A percentile compares a stretch with the other conserved stretches of the same genome.
These are phyloP conservation scores for Fusarium chlamydosporum DNA, from an alignment of 2,329 filamentous ascomycete species.

Conservation along the genomic window DNA sequence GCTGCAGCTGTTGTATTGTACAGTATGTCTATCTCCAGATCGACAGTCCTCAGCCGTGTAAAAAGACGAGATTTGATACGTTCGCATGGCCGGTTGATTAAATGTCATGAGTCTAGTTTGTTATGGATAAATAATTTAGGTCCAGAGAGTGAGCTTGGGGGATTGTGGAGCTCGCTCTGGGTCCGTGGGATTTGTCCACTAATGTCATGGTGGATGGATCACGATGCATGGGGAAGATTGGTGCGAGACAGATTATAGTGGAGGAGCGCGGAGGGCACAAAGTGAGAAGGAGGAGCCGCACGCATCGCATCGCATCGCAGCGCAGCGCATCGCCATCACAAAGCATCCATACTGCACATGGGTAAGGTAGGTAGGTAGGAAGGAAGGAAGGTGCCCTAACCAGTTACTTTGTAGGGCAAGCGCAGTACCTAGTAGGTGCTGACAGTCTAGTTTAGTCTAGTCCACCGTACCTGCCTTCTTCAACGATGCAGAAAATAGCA, in stretches of 20 bases:
- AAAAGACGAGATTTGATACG: slow-evolving; percentile 22
- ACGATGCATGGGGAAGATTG: slow-evolving; percentile 43
- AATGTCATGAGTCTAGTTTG: slow-evolving; percentile 15
- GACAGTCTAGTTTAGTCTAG: neutral
- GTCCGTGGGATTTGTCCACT: slow-evolving; percentile 45
- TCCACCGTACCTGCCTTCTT: slow-evolving; percentile 20
- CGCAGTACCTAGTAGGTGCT: neutral
- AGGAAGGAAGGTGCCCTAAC: slow-evolving; percentile 17
- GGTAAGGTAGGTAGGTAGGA: neutral
- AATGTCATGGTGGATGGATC: slow-evolving; percentile 46
- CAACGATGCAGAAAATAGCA: slow-evolving; percentile 15
- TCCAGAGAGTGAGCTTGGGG: slow-evolving; percentile 33
- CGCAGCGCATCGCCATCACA: neutral
- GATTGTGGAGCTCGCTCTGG: slow-evolving; percentile 36
- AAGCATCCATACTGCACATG: neutral
- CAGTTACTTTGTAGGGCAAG: neutral
- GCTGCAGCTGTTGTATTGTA: slow-evolving; percentile 1
- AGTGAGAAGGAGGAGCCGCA: slow-evolving; percentile 43
- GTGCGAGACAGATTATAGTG: slow-evolving; percentile 39
- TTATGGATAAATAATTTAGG: slow-evolving; percentile 5
- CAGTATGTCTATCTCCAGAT: slow-evolving; percentile 3
- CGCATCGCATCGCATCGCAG: slow-evolving; percentile 13
- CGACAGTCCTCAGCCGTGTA: slow-evolving; percentile 3
- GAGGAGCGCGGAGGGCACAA: slow-evolving; percentile 36
- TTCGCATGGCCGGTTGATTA: slow-evolving; percentile 25